Base-by-base conservation (phyloP, 2,329 filamentous ascomycete species). In the Neobulgaria alba region DNA sequence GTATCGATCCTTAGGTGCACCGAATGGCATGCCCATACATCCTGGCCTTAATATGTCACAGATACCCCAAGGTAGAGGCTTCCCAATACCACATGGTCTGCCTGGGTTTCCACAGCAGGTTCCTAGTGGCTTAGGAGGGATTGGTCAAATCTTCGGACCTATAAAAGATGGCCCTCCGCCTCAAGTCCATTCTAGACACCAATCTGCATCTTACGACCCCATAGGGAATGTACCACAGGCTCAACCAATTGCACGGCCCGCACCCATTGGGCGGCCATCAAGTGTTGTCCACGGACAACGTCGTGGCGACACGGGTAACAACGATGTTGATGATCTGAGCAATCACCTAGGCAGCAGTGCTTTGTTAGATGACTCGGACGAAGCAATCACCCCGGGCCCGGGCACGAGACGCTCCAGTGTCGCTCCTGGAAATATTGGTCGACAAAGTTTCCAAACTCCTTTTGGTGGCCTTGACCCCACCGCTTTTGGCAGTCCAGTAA, bases 301-400 rank as follows among this genome's bases (percentile, higher is more conserved):
- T 15, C 55, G 36, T 29, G 59, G 63, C 20, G 59, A 64, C 31
- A 58, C 48, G 34, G 56, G 61, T 2, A 69, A 71, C 18, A 64
- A 67, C 19, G 79, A 82, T 41, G 67, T 87, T 15, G 86, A 90
- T 41, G 77, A 85, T 36, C 66, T 85, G 40, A 82, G 79, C 47
- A 76, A 82, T 46, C 88, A 92, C 53, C 71, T 98, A 18, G 92
- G 92, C 10, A 96, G 90, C 62, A 89, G 87, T 54, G 92, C 89
- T 10, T 69, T 98, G 10, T 69, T 96, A 34, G 82, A 82, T 46
- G 88, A 93, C 57, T 79, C 61, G 55, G 85, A 69, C 63, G 82
- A 68, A 58, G 73, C 63, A 47, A 66, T 51, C 57, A 61, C 43
- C 45, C 46, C 43, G 56, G 64, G 41, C 52, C 49, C 40, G 57